Evolutionary conservation across 2,329 filamentous ascomycete species (phyloP), one percentile per base, ranked within the genome.

Genomic region (Fusarium temperatum): DNA sequence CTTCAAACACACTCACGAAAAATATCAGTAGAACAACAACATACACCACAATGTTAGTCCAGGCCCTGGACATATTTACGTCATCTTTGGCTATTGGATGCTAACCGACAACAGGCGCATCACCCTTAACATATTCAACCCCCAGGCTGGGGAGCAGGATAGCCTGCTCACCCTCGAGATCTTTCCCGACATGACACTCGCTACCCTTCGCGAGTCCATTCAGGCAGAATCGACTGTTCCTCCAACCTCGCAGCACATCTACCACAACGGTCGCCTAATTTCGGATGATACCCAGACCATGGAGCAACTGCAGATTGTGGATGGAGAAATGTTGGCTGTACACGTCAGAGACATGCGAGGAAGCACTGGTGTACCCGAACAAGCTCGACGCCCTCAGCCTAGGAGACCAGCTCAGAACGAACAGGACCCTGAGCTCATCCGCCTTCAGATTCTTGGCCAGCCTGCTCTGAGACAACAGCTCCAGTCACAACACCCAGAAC

Each of bases 291-390:
- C 88, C 66, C 93, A 95, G 82, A 98, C 95, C 7, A 89, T 99
- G 80, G 90, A 95, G 75, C 89, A 96, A 78, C 89, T 95, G 38
- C 89, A 92, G 47, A 93, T 99, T 77, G 89, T 87, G 55, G 94
- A 98, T 83, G 94, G 94, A 63, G 96, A 98, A 80, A 95, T 99
- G 93, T 86, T 99, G 74, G 94, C 93, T 36, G 89, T 98, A 76
- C 93, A 97, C 80, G 92, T 98, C 68, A 84, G 89, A 70, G 87
- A 90, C 75, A 88, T 87, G 84, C 84, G 85, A 74, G 86, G 86
- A 73, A 86, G 80, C 78, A 85, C 85, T 41, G 82, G 83, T 54
- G 80, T 85, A 30, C 79, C 84, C 17, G 77, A 83, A 81, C 82
- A 81, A 62, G 77, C 67, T 58, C 83, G 76, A 53, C 81, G 62